phyloP scores from a whole-genome alignment of 2,329 filamentous ascomycete genomes.

The Colletotrichum musicola region DNA sequence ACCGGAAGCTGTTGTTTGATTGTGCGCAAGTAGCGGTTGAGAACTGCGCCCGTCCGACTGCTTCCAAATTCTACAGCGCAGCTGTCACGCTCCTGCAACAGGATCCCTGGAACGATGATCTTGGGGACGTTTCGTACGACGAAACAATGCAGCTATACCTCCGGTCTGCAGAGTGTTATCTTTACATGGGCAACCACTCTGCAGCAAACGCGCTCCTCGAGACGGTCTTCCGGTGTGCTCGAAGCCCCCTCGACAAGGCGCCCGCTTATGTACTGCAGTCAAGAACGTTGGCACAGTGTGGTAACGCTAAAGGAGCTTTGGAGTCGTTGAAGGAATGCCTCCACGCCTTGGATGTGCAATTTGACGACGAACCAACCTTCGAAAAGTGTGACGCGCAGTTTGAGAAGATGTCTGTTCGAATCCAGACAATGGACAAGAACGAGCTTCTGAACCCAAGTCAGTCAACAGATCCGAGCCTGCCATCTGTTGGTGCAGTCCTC shows the following conservation, averaged over 20 bases:
- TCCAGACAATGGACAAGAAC: slow-evolving; percentile 68
- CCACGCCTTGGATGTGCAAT: slow-evolving; percentile 73
- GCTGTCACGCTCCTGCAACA: slow-evolving; percentile 85
- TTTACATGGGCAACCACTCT: slow-evolving; percentile 79
- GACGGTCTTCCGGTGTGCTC: slow-evolving; percentile 77
- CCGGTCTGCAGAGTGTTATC: slow-evolving; percentile 84
- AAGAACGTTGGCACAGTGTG: slow-evolving; percentile 80
- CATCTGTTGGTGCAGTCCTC: slow-evolving; percentile 77
- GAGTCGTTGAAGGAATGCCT: slow-evolving; percentile 78
- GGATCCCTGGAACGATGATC: slow-evolving; percentile 78
- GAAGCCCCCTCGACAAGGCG: slow-evolving; percentile 81
- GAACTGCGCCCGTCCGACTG: slow-evolving; percentile 84
- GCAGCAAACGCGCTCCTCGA: slow-evolving; percentile 77
- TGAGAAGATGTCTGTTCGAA: slow-evolving; percentile 68
- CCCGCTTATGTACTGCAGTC: slow-evolving; percentile 87
- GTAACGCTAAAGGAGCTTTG: slow-evolving; percentile 78
- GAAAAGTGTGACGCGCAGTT: slow-evolving; percentile 85
- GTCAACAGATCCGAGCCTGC: slow-evolving; percentile 65
- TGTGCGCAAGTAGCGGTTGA: slow-evolving; percentile 84
- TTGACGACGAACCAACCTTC: slow-evolving; percentile 76
- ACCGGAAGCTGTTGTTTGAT: slow-evolving; percentile 81
- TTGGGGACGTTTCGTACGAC: slow-evolving; percentile 82
- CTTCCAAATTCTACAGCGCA: slow-evolving; percentile 83
- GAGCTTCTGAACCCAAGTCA: slow-evolving; percentile 58
- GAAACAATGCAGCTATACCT: slow-evolving; percentile 87